Percentiles rank a stretch among this genome's conserved stretches.
Evolutionary conservation across 768 basidiomycete species (phyloP).

Genomic region (Melanogaster broomeanus): DNA sequence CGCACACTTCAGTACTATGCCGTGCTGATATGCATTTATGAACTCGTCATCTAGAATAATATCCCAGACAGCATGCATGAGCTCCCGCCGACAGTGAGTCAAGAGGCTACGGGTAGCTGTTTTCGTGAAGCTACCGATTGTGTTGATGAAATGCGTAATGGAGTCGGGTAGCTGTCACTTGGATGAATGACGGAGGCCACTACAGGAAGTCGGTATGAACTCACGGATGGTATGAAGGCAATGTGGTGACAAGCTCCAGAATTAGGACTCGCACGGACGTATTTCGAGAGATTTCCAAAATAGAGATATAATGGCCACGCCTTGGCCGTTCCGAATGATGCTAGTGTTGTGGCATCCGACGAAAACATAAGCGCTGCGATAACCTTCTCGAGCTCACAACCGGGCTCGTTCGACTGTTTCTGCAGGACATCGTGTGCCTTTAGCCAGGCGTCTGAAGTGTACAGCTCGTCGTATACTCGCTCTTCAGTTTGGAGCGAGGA

Average conservation of each 20-base stretch:
- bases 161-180: not conserved
- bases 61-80: constrained; percentile 18
- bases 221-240: constrained; percentile 45
- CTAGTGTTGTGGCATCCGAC: not conserved
- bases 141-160: not conserved
- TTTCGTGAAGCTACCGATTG: not conserved
- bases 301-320: constrained; percentile 44
- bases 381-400: constrained; percentile 12
- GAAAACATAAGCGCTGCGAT: constrained; percentile 5
- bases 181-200: not conserved
- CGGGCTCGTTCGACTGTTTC: constrained; percentile 19
- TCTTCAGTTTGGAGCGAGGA: constrained; percentile 8
- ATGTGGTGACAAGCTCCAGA: constrained; percentile 39
- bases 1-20: constrained; percentile 9
- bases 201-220: not conserved
- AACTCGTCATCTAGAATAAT: constrained; percentile 25
- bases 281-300: constrained; percentile 45
- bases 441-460: constrained; percentile 33
- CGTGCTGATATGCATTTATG: constrained; percentile 15
- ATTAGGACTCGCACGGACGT: constrained; percentile 29
- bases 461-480: constrained; percentile 27
- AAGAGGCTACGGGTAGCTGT: not conserved
- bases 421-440: constrained; percentile 33
- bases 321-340: constrained; percentile 33
- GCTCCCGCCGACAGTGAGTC: constrained; percentile 18